phyloP scores from a whole-genome alignment of 352 stramenopile genomes.

The Globisporangium canariense region DNA sequence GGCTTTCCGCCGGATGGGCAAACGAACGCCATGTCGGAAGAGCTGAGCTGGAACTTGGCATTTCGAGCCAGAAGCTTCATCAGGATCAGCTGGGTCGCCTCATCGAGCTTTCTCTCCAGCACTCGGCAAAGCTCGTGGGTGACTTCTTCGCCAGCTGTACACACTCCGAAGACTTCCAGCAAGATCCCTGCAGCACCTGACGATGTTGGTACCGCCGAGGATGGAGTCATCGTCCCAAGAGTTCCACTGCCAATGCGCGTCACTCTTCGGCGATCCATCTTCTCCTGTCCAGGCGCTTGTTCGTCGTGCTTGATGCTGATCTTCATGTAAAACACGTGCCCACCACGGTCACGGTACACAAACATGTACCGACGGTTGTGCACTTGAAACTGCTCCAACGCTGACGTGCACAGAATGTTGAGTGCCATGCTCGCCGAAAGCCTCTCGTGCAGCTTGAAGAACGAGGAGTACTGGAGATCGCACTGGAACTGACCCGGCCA shows the following conservation, averaged over 20 bases:
- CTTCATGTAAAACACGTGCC: constrained; percentile 89
- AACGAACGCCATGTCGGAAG: constrained; percentile 71
- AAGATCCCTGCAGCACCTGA: constrained; percentile 44
- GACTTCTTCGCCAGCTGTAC: constrained; percentile 74
- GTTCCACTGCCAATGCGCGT: constrained; percentile 12
- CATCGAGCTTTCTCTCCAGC: constrained; percentile 84
- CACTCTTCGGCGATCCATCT: constrained; percentile 13
- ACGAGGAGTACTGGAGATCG: constrained; percentile 68
- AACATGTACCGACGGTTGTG: constrained; percentile 87
- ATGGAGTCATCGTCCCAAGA: neutral
- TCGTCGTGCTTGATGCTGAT: constrained; percentile 63
- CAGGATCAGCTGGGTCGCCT: constrained; percentile 79
- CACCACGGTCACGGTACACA: constrained; percentile 80
- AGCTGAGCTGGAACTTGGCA: constrained; percentile 79
- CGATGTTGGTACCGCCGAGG: neutral
- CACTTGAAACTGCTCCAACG: constrained; percentile 87
- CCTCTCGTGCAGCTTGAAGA: constrained; percentile 80
- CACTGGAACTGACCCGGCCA: constrained; percentile 88
- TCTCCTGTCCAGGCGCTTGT: neutral
- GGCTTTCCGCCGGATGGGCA: constrained; percentile 48
- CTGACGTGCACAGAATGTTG: constrained; percentile 80
- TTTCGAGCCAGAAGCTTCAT: constrained; percentile 87
- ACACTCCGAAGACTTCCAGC: constrained; percentile 84
- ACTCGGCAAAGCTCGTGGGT: constrained; percentile 78
- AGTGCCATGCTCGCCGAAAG: constrained; percentile 75